These are phyloP conservation scores for Lepidium africanum DNA, from an alignment of 345 rosid species.

Conservation along the genomic window DNA sequence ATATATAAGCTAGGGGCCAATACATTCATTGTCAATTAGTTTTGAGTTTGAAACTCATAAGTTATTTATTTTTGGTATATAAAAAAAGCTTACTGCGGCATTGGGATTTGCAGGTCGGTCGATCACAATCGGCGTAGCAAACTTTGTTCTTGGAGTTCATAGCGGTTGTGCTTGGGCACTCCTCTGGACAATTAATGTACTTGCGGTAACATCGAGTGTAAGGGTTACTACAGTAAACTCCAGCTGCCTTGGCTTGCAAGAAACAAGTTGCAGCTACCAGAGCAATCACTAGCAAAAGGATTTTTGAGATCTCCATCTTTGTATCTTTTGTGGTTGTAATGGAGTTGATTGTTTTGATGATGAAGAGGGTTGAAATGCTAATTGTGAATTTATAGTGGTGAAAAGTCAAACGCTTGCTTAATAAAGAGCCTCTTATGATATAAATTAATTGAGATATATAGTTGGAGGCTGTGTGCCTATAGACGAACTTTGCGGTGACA, in stretches of 20 bases:
- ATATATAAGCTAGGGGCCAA: no score
- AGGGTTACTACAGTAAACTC: conserved; percentile 27
- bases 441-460: background rate
- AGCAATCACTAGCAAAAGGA: conserved; percentile 11
- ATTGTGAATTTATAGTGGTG: conserved; percentile 11
- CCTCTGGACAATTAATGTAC: conserved; percentile 26
- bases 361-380: background rate
- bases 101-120: conserved; percentile 31
- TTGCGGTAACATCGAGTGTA: conserved; percentile 25
- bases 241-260: conserved; percentile 30
- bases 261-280: conserved; percentile 25
- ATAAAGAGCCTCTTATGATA: background rate
- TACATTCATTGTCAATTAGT: no score
- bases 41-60: no score
- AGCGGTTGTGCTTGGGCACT: conserved; percentile 28
- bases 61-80: no score
- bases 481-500: conserved; percentile 23
- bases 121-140: conserved; percentile 32
- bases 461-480: conserved; percentile 11
- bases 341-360: conserved; percentile 6
- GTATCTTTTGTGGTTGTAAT: background rate
- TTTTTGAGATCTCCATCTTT: conserved; percentile 24
- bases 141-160: conserved; percentile 29
- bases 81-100: conserved; percentile 25
- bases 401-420: conserved; percentile 28